phyloP scores from a whole-genome alignment of 345 rosid species.

The Acer negundo region DNA sequence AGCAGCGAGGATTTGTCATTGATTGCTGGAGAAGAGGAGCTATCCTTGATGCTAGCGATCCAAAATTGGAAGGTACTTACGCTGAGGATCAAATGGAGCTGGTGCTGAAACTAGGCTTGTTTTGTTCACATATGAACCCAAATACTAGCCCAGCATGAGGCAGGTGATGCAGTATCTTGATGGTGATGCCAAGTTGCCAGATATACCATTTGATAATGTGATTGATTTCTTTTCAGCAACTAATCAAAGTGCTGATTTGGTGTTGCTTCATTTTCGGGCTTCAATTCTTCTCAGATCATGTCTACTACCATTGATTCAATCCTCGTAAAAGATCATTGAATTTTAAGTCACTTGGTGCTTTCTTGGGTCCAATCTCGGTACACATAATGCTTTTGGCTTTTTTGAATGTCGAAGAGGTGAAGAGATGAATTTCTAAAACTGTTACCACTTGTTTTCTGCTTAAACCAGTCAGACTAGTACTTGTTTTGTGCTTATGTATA shows the following conservation, averaged over 20 bases:
- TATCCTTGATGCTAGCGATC: conserved; percentile 21
- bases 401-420: too few species aligned
- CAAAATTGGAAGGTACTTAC: conserved; percentile 23
- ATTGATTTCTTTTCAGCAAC: neutral
- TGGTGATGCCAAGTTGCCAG: conserved; percentile 26
- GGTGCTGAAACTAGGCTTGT: conserved; percentile 38
- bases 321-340: conserved; percentile 20
- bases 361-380: too few species aligned
- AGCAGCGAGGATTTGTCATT: conserved; percentile 28
- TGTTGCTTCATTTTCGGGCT: neutral
- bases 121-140: conserved; percentile 29
- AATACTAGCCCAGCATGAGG: conserved; percentile 18
- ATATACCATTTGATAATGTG: conserved; percentile 6
- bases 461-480: too few species aligned
- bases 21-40: conserved; percentile 16
- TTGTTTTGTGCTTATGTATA: too few species aligned
- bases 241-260: neutral
- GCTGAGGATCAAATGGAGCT: conserved; percentile 33
- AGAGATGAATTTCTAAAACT: too few species aligned
- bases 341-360: neutral
- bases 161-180: conserved; percentile 41
- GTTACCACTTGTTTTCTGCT: too few species aligned
- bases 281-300: neutral
- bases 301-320: neutral
- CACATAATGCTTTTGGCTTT: too few species aligned